Evolutionary conservation across 768 basidiomycete species (phyloP).

Genomic region (Dacryopinax primogenitus): DNA sequence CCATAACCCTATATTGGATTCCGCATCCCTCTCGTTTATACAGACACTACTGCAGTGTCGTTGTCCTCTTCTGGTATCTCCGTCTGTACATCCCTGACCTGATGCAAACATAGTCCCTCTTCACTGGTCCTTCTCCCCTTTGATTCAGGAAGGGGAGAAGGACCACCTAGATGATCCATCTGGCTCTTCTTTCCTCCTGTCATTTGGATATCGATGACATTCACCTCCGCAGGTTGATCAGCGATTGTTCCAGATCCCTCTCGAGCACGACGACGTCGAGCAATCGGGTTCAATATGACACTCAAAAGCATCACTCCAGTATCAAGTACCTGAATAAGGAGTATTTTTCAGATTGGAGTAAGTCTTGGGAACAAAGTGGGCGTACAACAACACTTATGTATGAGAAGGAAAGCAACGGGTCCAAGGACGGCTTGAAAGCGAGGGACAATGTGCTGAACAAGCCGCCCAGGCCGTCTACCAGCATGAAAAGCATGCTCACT

Average conservation of each 20-base stretch:
- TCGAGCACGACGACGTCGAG: constrained; percentile 28
- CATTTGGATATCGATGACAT: neutral
- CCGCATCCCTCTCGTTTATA: too few relatives aligned
- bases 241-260: neutral
- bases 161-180: neutral
- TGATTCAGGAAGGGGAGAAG: neutral
- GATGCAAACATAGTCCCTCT: neutral
- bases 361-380: constrained; percentile 13
- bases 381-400: constrained; percentile 53
- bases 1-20: too few relatives aligned
- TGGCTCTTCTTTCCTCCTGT: neutral
- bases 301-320: constrained; percentile 47
- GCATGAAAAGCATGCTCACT: constrained; percentile 56
- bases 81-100: neutral
- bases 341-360: constrained; percentile 11
- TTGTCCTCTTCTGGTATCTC: neutral
- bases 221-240: neutral
- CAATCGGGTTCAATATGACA: constrained; percentile 51
- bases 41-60: neutral
- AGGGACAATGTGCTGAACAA: constrained; percentile 59
- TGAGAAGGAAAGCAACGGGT: constrained; percentile 47
- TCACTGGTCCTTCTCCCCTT: neutral
- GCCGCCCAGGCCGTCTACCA: constrained; percentile 55
- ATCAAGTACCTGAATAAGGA: constrained; percentile 41
- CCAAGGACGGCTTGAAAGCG: constrained; percentile 50